Conservation (phyloP, 805 yeast species). For the Metschnikowia bowlesiae region DNA sequence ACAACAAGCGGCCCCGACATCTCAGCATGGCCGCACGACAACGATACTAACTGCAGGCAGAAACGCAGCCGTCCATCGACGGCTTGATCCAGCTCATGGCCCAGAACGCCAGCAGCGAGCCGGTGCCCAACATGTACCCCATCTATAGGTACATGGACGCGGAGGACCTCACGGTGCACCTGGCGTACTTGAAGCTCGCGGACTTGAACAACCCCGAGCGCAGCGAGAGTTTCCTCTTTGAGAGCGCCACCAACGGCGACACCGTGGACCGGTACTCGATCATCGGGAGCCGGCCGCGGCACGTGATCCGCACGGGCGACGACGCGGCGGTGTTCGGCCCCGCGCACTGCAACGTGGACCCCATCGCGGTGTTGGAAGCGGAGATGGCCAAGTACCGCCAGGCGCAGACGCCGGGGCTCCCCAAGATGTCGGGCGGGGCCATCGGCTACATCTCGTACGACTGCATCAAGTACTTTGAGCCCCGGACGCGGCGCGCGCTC, state of each 20-base stretch:
- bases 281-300: conserved; percentile 81
- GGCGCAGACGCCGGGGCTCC: conserved; percentile 77
- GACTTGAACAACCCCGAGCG: conserved; percentile 51
- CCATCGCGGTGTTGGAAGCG: conserved; percentile 65
- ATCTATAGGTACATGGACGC: conserved; percentile 70
- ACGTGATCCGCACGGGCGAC: conserved; percentile 80
- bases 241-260: conserved; percentile 86
- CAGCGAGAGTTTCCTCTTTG: conserved; percentile 74
- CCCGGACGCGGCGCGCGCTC: conserved; percentile 70
- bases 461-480: conserved; percentile 95
- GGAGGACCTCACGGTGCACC: conserved; percentile 81
- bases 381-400: conserved; percentile 65
- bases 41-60: conserved; percentile 15
- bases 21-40: neutral
- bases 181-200: conserved; percentile 82
- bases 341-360: conserved; percentile 60
- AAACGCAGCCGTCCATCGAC: conserved; percentile 36
- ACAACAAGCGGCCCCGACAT: no score
- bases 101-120: conserved; percentile 6
- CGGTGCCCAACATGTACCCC: conserved; percentile 70
- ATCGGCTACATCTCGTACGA: conserved; percentile 94
- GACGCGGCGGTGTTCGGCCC: conserved; percentile 28
- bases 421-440: conserved; percentile 91
- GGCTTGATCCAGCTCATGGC: conserved; percentile 25
- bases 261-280: conserved; percentile 86